A percentile compares a stretch with the other conserved stretches of the same genome.
phyloP scores from a whole-genome alignment of 176 grass and related monocot genomes.

The Bothriochloa decipiens region DNA sequence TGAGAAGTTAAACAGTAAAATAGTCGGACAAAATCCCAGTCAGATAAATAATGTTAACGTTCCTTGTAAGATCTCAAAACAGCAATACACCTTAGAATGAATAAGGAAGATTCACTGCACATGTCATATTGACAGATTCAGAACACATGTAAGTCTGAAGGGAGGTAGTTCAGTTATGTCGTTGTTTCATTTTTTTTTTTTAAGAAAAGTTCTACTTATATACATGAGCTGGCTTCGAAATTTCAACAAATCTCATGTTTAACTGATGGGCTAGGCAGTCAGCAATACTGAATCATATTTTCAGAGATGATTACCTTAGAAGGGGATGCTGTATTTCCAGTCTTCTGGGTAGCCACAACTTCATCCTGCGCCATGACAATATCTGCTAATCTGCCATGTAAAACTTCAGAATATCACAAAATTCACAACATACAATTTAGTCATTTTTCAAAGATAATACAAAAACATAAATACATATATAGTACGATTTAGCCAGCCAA shows the following conservation, averaged over 20 bases:
- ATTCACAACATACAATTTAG: not conserved
- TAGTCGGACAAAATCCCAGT: not conserved
- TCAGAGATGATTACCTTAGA: conserved; percentile 62
- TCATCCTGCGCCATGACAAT: conserved; percentile 69
- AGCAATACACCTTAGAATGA: not conserved
- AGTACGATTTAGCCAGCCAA: not conserved
- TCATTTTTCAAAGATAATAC: not conserved
- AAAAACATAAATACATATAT: not conserved
- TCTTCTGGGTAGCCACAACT: conserved; percentile 62
- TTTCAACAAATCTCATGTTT: conserved; percentile 11
- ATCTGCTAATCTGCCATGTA: conserved; percentile 25
- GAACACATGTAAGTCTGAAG: not conserved
- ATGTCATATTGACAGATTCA: not conserved
- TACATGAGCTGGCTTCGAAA: conserved; percentile 6
- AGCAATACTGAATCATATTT: not conserved
- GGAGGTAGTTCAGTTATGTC: not conserved
- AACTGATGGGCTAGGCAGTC: not conserved
- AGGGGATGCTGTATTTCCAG: conserved; percentile 62
- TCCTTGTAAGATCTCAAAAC: not conserved
- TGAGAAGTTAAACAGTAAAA: conserved; percentile 27
- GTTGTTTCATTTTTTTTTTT: not conserved
- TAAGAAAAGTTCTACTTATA: conserved; percentile 1
- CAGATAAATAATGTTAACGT: not conserved
- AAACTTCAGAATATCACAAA: conserved; percentile 22
- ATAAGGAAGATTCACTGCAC: not conserved